Evolutionary conservation across 2,329 filamentous ascomycete species (phyloP), one percentile per base, ranked within the genome.

Genomic region (Periconia digitata): DNA sequence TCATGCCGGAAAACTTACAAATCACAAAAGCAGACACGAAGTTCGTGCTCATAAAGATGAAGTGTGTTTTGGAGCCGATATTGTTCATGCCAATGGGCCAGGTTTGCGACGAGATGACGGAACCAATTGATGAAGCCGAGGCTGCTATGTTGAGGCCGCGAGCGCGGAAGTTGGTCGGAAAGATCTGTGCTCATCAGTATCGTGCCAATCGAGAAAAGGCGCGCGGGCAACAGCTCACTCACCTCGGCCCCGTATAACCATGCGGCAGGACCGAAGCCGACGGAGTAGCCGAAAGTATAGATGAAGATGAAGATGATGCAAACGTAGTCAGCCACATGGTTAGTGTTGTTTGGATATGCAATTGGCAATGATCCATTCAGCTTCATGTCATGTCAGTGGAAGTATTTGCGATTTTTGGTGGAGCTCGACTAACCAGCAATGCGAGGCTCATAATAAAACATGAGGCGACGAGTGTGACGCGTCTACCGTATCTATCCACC

Each of bases 161-260:
- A 3, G 81, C 80, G 10, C 81, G 77, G n/a, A 81, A 72, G 5
- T 79, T 70, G 0, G 80, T 83, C 2, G 80, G 80, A 58, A 84
- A 83, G 53, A 84, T 83, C 74, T 77, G 22, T 10, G 15, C 8
- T n/a, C 16, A 10, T 43, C 27, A 35, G 18, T 13, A 8, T 12
- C 20, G 4, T 35, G 3, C 8, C 7, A 34, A 35, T 8, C 2
- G 12, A 16, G 10, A 21, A 6, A 20, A 36, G 12, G 12, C 2
- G n/a, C 10, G 18, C 8, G 16, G 12, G 42, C 64, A 20, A n/a
- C n/a, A n/a, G n/a, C n/a, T n/a, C n/a, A n/a, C n/a, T n/a, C 51
- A 80, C 78, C 69, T 84, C 81, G 0, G 79, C 76, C n/a, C 79
- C 78, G 51, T 84, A 84, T 0, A 84, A 79, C 81, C 81, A 84